Evolutionary conservation across 164 flowering plant species (phyloP).

Genomic region (Umbellularia californica): DNA sequence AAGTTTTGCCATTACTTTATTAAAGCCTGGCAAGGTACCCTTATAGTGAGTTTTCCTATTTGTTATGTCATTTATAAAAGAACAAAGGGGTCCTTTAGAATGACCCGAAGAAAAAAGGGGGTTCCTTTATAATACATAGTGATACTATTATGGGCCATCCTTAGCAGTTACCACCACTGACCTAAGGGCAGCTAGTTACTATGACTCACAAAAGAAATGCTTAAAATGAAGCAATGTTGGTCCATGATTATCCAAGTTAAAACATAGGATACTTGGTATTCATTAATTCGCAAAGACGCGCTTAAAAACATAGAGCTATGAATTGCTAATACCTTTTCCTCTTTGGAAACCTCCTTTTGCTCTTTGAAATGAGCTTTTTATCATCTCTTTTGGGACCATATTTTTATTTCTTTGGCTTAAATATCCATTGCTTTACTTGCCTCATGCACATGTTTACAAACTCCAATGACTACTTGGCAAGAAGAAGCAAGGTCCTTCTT

Average conservation of each 20-base stretch:
- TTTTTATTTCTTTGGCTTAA: not conserved
- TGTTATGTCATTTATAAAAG: not conserved
- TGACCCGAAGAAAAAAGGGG: not conserved
- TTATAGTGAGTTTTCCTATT: not conserved
- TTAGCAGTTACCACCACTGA: not conserved
- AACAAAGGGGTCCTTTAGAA: not conserved
- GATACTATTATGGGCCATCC: not conserved
- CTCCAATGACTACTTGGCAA: constrained; percentile 2
- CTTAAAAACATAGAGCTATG: constrained; percentile 13
- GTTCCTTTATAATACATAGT: not conserved
- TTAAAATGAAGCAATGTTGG: not conserved
- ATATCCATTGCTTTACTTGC: not conserved
- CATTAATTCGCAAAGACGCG: constrained; percentile 6
- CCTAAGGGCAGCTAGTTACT: not conserved
- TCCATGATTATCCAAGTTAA: not conserved
- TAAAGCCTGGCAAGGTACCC: not conserved
- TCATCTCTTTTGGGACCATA: constrained; percentile 3
- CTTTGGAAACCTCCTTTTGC: constrained; percentile 8
- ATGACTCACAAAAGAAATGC: not conserved
- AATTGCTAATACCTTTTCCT: constrained; percentile 17
- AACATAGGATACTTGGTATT: constrained; percentile 20
- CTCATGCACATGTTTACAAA: constrained; percentile 11
- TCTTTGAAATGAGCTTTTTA: constrained; percentile 6
- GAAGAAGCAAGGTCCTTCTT: not conserved
- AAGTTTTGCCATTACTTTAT: not conserved